These are phyloP conservation scores for Eucalyptus curtisii DNA, from an alignment of 345 rosid species.

Conservation along the genomic window DNA sequence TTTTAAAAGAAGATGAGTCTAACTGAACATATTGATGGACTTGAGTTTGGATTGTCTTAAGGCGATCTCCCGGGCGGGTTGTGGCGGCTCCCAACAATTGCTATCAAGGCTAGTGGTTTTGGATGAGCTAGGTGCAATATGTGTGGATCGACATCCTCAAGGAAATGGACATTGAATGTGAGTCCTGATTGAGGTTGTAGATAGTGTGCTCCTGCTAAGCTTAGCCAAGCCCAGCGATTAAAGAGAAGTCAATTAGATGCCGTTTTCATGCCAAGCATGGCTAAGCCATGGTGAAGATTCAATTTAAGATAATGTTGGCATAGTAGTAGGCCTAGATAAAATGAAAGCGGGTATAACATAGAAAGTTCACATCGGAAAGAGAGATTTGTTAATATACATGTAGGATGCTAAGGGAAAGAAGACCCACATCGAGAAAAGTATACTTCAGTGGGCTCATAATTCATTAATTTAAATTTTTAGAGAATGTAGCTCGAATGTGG, in stretches of 20 bases:
- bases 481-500: background rate
- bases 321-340: background rate
- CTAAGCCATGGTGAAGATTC: background rate
- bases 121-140: background rate
- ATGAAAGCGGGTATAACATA: background rate
- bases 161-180: background rate
- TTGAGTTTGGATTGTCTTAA: background rate
- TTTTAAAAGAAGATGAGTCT: background rate
- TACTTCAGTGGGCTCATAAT: background rate
- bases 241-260: background rate
- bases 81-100: fast-evolving
- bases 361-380: background rate
- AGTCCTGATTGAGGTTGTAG: fast-evolving
- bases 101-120: background rate
- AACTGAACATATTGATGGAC: fast-evolving
- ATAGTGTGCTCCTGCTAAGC: background rate
- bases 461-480: background rate
- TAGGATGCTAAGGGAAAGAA: background rate
- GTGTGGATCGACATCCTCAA: background rate
- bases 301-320: background rate
- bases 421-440: background rate
- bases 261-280: background rate
- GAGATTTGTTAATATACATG: background rate
- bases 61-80: fast-evolving
- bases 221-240: background rate